Evolutionary conservation across 257 asterid genomes (phyloP).

Genomic region (Solanum ahanhuiri): DNA sequence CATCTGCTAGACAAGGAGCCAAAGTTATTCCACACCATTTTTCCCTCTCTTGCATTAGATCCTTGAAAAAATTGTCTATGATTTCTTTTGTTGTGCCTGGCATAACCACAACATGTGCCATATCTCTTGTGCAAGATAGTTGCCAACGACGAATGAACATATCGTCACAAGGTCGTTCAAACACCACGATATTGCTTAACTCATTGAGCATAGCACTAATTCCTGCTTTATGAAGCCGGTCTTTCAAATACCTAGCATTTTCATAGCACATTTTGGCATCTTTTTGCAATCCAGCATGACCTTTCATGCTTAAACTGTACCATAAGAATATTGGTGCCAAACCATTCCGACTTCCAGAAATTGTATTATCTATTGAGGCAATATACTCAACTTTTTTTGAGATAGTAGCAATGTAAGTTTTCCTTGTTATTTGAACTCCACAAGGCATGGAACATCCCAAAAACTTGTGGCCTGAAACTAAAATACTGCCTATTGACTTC

Average conservation of each 20-base stretch:
- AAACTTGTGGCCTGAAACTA: background rate
- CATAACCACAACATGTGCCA: background rate
- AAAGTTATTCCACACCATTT: background rate
- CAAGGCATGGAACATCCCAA: background rate
- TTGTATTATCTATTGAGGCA: background rate
- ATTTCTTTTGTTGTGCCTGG: background rate
- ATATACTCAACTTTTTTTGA: background rate
- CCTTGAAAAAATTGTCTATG: background rate
- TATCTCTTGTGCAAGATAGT: background rate
- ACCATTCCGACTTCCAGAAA: background rate
- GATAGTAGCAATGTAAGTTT: background rate
- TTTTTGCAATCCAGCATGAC: background rate
- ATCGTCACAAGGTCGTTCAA: background rate
- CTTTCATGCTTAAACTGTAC: conserved; percentile 1
- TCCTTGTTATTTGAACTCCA: background rate
- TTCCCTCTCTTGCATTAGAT: background rate
- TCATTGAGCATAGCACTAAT: background rate
- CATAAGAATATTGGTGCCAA: background rate
- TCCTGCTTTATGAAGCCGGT: background rate
- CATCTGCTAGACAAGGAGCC: background rate
- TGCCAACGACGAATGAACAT: background rate
- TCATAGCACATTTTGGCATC: background rate
- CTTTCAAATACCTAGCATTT: conserved; percentile 5
- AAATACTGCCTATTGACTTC: background rate
- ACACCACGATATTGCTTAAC: background rate